These are phyloP conservation scores for Gossypium schwendimanii DNA, from an alignment of 441 rosid species.

Conservation along the genomic window DNA sequence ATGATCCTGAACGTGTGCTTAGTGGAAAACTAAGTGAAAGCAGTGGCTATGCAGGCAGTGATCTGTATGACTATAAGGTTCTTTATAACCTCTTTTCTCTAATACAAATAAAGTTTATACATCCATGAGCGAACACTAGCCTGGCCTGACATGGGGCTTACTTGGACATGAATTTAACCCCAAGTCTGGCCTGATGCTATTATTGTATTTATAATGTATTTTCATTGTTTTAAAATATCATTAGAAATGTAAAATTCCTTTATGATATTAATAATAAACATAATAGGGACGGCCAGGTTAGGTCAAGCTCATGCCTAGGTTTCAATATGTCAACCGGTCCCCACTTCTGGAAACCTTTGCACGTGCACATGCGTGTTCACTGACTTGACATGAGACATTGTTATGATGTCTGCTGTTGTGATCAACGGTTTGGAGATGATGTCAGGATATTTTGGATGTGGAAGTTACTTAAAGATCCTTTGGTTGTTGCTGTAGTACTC, in stretches of 20 bases:
- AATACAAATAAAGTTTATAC: neutral
- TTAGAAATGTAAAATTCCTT: neutral
- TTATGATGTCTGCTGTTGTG: conserved; percentile 1
- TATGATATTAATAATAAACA: neutral
- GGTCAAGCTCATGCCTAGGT: neutral
- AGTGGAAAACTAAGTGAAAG: conserved; percentile 96
- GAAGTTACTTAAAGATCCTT: neutral
- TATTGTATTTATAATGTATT: too few relatives aligned
- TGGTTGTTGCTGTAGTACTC: neutral
- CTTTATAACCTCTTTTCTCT: conserved; percentile 18
- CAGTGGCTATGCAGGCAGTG: conserved; percentile 80
- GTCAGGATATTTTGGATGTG: neutral
- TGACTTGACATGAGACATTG: conserved; percentile 10
- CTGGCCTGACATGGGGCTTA: neutral
- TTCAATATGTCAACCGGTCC: neutral
- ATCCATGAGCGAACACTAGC: neutral
- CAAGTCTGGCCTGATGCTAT: neutral
- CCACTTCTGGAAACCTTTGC: neutral
- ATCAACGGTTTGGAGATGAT: neutral
- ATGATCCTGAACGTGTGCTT: conserved; percentile 58
- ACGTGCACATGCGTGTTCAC: neutral
- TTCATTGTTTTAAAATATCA: neutral
- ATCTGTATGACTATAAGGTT: conserved; percentile 93
- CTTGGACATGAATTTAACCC: neutral
- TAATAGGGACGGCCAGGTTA: neutral